Base-by-base conservation (phyloP, 768 basidiomycete species). In the Rhodotorula diobovata region DNA sequence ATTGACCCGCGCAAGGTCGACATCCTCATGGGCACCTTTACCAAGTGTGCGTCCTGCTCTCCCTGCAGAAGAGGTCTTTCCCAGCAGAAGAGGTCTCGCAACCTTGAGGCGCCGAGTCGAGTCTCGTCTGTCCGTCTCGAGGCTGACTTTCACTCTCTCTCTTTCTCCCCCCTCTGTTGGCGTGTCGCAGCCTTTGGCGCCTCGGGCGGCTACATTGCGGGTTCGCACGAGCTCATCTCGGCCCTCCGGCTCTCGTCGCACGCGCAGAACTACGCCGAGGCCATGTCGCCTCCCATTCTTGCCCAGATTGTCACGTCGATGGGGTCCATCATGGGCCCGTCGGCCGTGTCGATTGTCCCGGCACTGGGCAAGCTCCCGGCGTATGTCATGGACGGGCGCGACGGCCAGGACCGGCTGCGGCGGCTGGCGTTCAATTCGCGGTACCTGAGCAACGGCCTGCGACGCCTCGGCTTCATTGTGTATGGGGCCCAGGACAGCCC, bases 11-110 rank as follows among this genome's bases (percentile, higher is more conserved):
- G 85, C 6, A 84, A 84, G 15, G 85, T 98, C 73, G 96, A 99
- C 78, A 85, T 99, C 72, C 86, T 96, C 72, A 99, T 99, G 96
- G 96, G 96, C 60, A 99, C 96, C 0, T 96, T 99, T 81, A 99
- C 95, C 35, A 83, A 83, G 70, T 83, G 82, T 70, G 7, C 55
- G 59, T 55, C 25, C 53, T 30, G 9, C 81, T 80, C 61, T 79
- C 41, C 5, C 41, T 43, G 6, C 41, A 14, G 41, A 39, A 41
- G 39, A 41, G 39, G 9, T 8, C 39, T 15, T 41, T 41, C 39
- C 15, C 39, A 41, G 15, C 39, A n/a, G n/a, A n/a, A n/a, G n/a
- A n/a, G n/a, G n/a, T n/a, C n/a, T n/a, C n/a, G n/a, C n/a, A n/a
- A n/a, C n/a, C n/a, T n/a, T n/a, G n/a, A n/a, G n/a, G n/a, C n/a